These are phyloP conservation scores for Azolla pinnata DNA, from an alignment of 75 land plant species.

Conservation along the genomic window DNA sequence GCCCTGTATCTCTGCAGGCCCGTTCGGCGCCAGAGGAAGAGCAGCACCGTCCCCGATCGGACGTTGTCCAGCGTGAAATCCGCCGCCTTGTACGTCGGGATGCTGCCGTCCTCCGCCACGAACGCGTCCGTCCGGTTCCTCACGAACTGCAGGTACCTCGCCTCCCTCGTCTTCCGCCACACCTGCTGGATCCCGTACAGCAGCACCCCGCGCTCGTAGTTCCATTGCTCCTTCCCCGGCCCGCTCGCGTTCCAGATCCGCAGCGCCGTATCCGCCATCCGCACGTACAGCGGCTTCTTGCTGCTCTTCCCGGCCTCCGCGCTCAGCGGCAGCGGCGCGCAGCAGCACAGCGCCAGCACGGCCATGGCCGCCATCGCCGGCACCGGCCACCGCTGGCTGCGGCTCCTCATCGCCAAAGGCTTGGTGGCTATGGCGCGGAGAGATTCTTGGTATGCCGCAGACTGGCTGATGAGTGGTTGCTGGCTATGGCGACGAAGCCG, in stretches of 20 bases:
- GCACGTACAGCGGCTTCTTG: constrained; percentile 11
- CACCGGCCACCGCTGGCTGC: too few species aligned
- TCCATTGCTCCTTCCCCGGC: constrained; percentile 16
- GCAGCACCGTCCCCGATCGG: constrained; percentile 16
- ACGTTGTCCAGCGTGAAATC: constrained; percentile 21
- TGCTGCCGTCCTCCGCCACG: constrained; percentile 13
- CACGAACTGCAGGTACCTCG: constrained; percentile 12
- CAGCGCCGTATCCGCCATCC: constrained; percentile 19
- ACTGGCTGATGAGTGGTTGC: too few species aligned
- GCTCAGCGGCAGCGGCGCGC: too few species aligned
- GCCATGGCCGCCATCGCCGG: too few species aligned
- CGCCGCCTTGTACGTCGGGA: constrained; percentile 14
- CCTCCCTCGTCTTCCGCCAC: constrained; percentile 6
- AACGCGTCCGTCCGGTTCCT: constrained; percentile 16
- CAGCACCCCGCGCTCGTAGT: constrained; percentile 27
- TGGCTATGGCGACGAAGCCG: too few species aligned
- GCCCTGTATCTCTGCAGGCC: constrained; percentile 5
- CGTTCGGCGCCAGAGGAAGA: constrained; percentile 13
- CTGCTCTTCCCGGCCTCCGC: too few species aligned
- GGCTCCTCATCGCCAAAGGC: too few species aligned
- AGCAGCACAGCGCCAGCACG: too few species aligned
- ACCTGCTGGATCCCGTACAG: constrained; percentile 22
- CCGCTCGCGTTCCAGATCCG: constrained; percentile 18
- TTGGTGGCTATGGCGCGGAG: too few species aligned
- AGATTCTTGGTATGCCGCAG: too few species aligned